Base-by-base conservation (phyloP, 345 rosid species). In the Viola odorata region DNA sequence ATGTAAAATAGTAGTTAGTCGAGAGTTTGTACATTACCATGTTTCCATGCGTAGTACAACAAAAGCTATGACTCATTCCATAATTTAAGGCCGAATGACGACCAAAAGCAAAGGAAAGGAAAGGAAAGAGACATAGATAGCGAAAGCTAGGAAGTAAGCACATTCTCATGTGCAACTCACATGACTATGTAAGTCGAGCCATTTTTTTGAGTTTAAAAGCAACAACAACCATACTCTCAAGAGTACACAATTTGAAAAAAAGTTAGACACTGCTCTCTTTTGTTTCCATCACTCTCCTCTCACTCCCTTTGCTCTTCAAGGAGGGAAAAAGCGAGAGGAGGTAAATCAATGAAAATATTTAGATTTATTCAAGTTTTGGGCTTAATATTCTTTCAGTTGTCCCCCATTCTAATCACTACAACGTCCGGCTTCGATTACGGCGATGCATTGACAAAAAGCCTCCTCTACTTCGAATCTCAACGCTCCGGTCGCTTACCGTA, bases 401-500 rank as follows among this genome's bases (percentile, higher is more conserved):
- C 61, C 44, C 9, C 62, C 70, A 49, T 64, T 58, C 63, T 51
- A 8, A 45, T 11, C 3, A 15, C 12, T 0, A 4, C 14, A 13
- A 6, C 50, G 23, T 41, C 57, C 12, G 39, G 60, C 37, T 59
- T 58, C 40, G 60, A 73, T 37, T 73, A 73, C 39, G 69, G 58
- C 9, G 73, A 73, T 12, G 77, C 77, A 12, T 42, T 73, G 6
- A 61, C 61, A 3, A 73, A 73, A 53, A 63, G 69, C 55, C 77
- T 73, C 10, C 73, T 73, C 58, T 73, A 73, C 68, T 73, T 73
- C 39, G 77, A 73, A 54, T 51, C 77, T 3, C 72, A 73, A 48
- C 72, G 77, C 42, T 73, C 77, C n/a, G 77, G 77, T 38, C 73
- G 69, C 15, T 42, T 73, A 16, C 77, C 77, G 5, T 44, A 68